These are phyloP conservation scores for Mycena rosella DNA, from an alignment of 768 basidiomycete species.

Conservation along the genomic window DNA sequence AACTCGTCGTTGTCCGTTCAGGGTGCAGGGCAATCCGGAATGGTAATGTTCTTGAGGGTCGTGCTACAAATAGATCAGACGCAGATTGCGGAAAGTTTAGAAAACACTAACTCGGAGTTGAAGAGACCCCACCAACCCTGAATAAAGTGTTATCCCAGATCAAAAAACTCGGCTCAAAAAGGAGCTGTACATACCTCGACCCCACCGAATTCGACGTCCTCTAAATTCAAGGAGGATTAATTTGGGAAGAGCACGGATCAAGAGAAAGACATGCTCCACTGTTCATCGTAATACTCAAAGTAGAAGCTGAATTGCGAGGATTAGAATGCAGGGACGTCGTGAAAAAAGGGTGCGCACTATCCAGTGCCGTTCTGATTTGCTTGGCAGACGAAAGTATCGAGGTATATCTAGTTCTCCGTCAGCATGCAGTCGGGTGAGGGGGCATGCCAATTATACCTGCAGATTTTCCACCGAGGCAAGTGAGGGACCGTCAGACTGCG, in stretches of 20 bases:
- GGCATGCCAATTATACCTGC: constrained; percentile 54
- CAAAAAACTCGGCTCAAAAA: background rate
- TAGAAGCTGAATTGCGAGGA: no score
- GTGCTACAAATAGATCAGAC: constrained; percentile 57
- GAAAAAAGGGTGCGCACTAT: constrained; percentile 51
- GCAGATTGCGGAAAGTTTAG: background rate
- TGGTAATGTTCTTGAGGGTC: constrained; percentile 77
- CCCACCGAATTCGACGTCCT: constrained; percentile 69
- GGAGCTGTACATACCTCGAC: constrained; percentile 28
- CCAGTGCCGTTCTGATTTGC: constrained; percentile 84
- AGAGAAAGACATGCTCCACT: constrained; percentile 77
- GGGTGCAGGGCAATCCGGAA: constrained; percentile 65
- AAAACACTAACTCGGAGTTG: constrained; percentile 37
- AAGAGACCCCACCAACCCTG: constrained; percentile 43
- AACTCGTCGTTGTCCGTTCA: background rate
- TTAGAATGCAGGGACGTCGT: no score
- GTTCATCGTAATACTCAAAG: constrained; percentile 82
- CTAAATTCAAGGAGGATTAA: constrained; percentile 19
- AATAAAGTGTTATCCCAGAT: constrained; percentile 3
- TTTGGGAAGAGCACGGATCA: background rate
- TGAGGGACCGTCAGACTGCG: constrained; percentile 77
- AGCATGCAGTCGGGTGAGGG: background rate
- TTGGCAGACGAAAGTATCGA: constrained; percentile 90
- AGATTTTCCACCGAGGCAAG: constrained; percentile 70
- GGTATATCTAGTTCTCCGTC: constrained; percentile 66